Base-by-base conservation (phyloP, 305 asterid genomes). In the Fraxinus ornus region DNA sequence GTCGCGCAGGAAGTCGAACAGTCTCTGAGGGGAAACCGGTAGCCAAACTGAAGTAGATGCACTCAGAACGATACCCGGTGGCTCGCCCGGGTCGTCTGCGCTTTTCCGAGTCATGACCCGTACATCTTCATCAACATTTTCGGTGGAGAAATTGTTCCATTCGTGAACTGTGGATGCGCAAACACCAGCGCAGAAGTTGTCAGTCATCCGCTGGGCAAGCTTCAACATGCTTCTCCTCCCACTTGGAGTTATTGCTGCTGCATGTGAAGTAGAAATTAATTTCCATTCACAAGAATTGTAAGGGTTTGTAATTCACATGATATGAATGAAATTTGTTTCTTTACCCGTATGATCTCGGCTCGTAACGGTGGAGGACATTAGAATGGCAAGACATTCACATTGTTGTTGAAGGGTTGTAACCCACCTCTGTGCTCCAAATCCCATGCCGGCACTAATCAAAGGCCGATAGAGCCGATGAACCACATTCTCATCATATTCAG, bases 1-100 rank as follows among this genome's bases (percentile, higher is more conserved):
- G 62, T 96, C 90, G 1, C 99, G 90, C 28, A 96, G 98, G 85
- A 94, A 94, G 83, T 93, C 94, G 15, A 96, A 96, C 2, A 96
- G 88, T 66, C 92, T 82, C 55, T 91, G 97, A 0, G 97, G 95
- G 0, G 98, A 84, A 62, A 91, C 93, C 0, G 99, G 98, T 62
- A 96, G 85, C 99, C 99, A 96, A 0, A 94, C 98, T 0, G 99
- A 96, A 5, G 98, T 96, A 55, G 99, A 94, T 0, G 98, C 98
- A 62, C 98, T 91, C 28, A 96, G 76, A 52, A 96, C 98, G 3
- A 96, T 87, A 0, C 99, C 99, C 5, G 95, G 82, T 0, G 98
- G 99, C 91, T 96, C 99, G 0, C 99, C 99, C 0, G 98, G 98
- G 77, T 94, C 92, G 47, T 94, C 97, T 1, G 91, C 85, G 85